Conservation (phyloP, 768 basidiomycete species). For the Macrocybe gigantea region DNA sequence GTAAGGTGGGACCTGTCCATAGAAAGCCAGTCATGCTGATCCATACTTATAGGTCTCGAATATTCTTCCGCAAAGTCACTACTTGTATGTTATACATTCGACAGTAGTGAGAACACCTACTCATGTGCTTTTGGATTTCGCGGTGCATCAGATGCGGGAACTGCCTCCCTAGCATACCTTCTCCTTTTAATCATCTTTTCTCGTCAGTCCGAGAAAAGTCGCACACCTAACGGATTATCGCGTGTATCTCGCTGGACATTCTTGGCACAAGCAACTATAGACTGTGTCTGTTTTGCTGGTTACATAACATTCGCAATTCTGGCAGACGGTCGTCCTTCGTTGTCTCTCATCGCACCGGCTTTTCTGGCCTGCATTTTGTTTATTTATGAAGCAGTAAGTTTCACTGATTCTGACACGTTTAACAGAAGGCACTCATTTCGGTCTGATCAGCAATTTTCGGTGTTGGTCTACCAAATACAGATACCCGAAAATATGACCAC, state of each 20-base stretch:
- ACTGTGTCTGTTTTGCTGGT: slow-evolving; percentile 81
- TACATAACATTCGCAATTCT: slow-evolving; percentile 87
- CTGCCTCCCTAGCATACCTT: slow-evolving; percentile 62
- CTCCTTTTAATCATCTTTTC: slow-evolving; percentile 60
- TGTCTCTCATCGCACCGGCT: slow-evolving; percentile 79
- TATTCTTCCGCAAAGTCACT: slow-evolving; percentile 72
- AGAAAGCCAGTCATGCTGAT: no score
- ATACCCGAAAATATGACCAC: slow-evolving; percentile 54
- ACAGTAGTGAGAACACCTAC: no score
- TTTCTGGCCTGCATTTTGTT: slow-evolving; percentile 79
- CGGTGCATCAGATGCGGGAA: slow-evolving; percentile 57
- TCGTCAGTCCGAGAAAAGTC: slow-evolving; percentile 68
- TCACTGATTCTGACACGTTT: background rate
- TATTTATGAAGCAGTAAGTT: slow-evolving; percentile 71
- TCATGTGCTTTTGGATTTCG: background rate
- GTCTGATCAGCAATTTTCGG: slow-evolving; percentile 67
- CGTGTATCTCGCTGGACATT: slow-evolving; percentile 83
- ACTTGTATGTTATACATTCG: slow-evolving; percentile 37
- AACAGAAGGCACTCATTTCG: background rate
- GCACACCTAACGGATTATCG: slow-evolving; percentile 73
- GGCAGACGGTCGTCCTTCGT: slow-evolving; percentile 73
- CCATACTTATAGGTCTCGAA: slow-evolving; percentile 34
- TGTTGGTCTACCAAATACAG: slow-evolving; percentile 79
- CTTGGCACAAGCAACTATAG: slow-evolving; percentile 70
- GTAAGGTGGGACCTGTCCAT: slow-evolving; percentile 25